These are phyloP conservation scores for Trichoderma citrinoviride DNA, from an alignment of 2,329 filamentous ascomycete genomes.

Conservation along the genomic window DNA sequence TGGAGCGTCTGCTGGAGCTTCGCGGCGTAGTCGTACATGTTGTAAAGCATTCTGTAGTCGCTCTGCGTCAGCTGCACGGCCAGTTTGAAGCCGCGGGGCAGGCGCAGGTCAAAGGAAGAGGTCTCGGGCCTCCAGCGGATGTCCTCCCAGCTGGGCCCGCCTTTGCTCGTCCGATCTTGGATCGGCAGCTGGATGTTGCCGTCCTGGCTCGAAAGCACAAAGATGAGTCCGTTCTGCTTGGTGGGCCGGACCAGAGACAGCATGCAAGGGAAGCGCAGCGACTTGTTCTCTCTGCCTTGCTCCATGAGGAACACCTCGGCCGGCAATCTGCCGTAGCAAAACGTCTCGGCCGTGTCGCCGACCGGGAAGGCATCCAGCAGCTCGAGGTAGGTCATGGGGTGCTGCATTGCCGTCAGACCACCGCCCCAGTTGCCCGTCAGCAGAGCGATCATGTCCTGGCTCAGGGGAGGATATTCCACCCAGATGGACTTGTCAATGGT, in stretches of 20 bases:
- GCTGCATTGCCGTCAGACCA: conserved; percentile 48
- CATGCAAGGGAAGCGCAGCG: conserved; percentile 68
- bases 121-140: conserved; percentile 73
- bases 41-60: conserved; percentile 78
- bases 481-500: conserved; percentile 79
- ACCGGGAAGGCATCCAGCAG: conserved; percentile 71
- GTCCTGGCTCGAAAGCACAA: conserved; percentile 76
- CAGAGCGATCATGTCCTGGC: conserved; percentile 67
- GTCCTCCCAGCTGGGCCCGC: conserved; percentile 75
- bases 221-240: conserved; percentile 66
- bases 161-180: conserved; percentile 61
- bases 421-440: conserved; percentile 61
- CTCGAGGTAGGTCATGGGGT: conserved; percentile 46
- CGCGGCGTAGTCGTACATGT: conserved; percentile 79
- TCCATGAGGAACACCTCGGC: conserved; percentile 74
- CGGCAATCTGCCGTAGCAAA: conserved; percentile 76
- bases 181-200: conserved; percentile 73
- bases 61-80: conserved; percentile 67
- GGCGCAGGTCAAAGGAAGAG: conserved; percentile 62
- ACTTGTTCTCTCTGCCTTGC: conserved; percentile 64
- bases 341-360: conserved; percentile 69
- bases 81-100: conserved; percentile 74
- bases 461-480: conserved; percentile 72
- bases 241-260: conserved; percentile 71
- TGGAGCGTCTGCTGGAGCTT: conserved; percentile 72